Percentiles rank a stretch among this genome's conserved stretches.
These are phyloP conservation scores for Friedmanniomyces simplex DNA, from an alignment of 495 filamentous ascomycete genomes.

Conservation along the genomic window DNA sequence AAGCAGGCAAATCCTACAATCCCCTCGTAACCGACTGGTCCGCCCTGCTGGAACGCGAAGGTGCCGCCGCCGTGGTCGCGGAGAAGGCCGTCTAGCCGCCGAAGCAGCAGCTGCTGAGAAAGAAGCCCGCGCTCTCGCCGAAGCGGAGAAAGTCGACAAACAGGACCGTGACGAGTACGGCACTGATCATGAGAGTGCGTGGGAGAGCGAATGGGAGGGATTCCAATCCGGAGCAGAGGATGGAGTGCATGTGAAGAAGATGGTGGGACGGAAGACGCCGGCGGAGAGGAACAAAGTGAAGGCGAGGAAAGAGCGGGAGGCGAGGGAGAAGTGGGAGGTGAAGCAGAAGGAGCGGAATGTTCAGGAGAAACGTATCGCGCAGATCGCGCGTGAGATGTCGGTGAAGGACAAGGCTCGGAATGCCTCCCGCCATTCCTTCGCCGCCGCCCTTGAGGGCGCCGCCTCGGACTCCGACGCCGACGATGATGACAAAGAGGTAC, in stretches of 20 bases:
- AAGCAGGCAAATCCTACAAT: slow-evolving; percentile 82
- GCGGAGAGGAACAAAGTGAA: slow-evolving; percentile 78
- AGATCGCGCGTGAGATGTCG: slow-evolving; percentile 52
- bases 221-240: slow-evolving; percentile 36
- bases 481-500: slow-evolving; percentile 45
- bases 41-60: slow-evolving; percentile 57
- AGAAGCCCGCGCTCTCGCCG: slow-evolving; percentile 31
- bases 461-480: slow-evolving; percentile 38
- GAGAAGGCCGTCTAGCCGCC: slow-evolving; percentile 67
- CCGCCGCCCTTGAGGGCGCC: slow-evolving; percentile 34
- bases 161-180: slow-evolving; percentile 44
- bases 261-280: slow-evolving; percentile 72
- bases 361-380: slow-evolving; percentile 54
- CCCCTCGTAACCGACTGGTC: slow-evolving; percentile 78
- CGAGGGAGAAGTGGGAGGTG: slow-evolving; percentile 56
- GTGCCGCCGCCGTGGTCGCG: slow-evolving; percentile 63
- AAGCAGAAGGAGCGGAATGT: slow-evolving; percentile 57
- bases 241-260: slow-evolving; percentile 50
- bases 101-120: slow-evolving; percentile 52
- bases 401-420: slow-evolving; percentile 42
- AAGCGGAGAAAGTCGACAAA: slow-evolving; percentile 28
- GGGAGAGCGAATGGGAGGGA: slow-evolving; percentile 62
- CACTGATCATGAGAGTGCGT: slow-evolving; percentile 69
- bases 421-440: slow-evolving; percentile 13
- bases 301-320: slow-evolving; percentile 76